Evolutionary conservation across 148 eudicot genomes (phyloP).

Genomic region (Amaranthus palmeri): DNA sequence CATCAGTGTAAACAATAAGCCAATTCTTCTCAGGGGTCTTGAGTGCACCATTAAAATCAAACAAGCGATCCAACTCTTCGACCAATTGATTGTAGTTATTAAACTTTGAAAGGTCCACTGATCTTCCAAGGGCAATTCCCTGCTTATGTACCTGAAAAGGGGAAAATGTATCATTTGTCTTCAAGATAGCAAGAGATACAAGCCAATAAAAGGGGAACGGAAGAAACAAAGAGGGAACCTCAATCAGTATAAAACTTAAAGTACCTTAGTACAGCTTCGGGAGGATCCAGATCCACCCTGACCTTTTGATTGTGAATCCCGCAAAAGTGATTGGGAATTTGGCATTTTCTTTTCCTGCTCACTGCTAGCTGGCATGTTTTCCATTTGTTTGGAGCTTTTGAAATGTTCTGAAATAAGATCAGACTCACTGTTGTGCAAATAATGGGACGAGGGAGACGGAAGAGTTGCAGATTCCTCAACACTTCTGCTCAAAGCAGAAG

Average conservation of each 20-base stretch:
- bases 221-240: not conserved
- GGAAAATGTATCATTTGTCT: not conserved
- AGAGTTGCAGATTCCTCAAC: slow-evolving; percentile 33
- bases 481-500: slow-evolving; percentile 25
- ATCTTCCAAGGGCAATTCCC: slow-evolving; percentile 91
- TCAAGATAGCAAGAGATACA: not conserved
- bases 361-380: slow-evolving; percentile 28
- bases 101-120: slow-evolving; percentile 88
- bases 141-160: slow-evolving; percentile 86
- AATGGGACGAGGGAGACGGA: slow-evolving; percentile 26
- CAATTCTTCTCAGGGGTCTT: slow-evolving; percentile 61
- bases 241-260: not conserved
- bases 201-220: not conserved
- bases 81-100: slow-evolving; percentile 65
- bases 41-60: slow-evolving; percentile 80
- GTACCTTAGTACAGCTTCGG: slow-evolving; percentile 95
- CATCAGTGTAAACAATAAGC: slow-evolving; percentile 85
- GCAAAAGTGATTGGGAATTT: slow-evolving; percentile 23
- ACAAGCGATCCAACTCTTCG: slow-evolving; percentile 73
- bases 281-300: slow-evolving; percentile 41
- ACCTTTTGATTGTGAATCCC: slow-evolving; percentile 49
- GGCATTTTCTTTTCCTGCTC: slow-evolving; percentile 51
- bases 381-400: slow-evolving; percentile 41
- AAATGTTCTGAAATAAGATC: slow-evolving; percentile 45
- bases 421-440: slow-evolving; percentile 34